Base-by-base conservation (phyloP, 768 basidiomycete species). In the Coprinopsis sp. region DNA sequence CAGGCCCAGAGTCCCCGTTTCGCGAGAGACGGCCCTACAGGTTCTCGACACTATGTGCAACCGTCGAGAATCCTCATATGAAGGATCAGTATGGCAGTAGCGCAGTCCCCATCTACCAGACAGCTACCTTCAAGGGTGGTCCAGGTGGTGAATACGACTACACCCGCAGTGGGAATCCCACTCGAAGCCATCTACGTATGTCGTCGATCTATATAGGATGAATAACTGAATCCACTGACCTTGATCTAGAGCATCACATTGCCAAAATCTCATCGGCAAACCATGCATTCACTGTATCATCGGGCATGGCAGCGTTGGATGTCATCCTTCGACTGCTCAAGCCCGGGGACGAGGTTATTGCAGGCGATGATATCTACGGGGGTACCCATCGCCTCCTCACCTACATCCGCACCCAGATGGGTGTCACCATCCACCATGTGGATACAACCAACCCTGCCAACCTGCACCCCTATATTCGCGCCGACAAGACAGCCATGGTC, bases 251-350 rank as follows among this genome's bases (percentile, higher is more conserved):
- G 64, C 91, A 97, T 55, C 96, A 98, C 63, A 77, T 99, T 37
- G 95, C 95, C 48, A 92, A 97, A 72, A 92, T 99, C 58, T 96
- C 94, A 27, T 90, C 88, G 23, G 92, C 94, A 5, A 72, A 73
- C 4, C 84, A 95, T 76, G 91, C 91, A 1, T 90, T 95, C 61
- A 80, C 84, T 16, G 91, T 99, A 4, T 90, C 92, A 4, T 97
- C 95, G 3, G 96, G 96, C 44, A 99, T 99, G 96, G 93, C 95
- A 14, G 93, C 94, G 2, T 78, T 98, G 33, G 96, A 99, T 65
- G 81, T 92, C 43, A 97, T 99, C 57, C 77, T 96, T 38, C 87
- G 96, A 39, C 64, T 97, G 23, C 81, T 98, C 56, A 95, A 94
- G 67, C 92, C 95, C 4, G 91, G 91, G n/a, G 87, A 91, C 65